phyloP scores from a whole-genome alignment of 148 eudicot species.

The Amaranthus palmeri region DNA sequence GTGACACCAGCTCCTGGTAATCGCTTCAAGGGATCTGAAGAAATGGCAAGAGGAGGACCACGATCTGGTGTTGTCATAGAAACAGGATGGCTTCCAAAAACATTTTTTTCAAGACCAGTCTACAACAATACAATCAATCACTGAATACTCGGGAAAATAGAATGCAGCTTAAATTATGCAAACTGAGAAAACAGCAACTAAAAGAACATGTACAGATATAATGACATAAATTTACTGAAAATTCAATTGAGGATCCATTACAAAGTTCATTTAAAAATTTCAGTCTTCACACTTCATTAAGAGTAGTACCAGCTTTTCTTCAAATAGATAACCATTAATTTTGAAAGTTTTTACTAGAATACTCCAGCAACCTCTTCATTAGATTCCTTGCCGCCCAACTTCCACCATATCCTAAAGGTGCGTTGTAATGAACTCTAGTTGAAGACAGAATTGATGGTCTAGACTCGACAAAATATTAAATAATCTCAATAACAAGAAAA shows the following conservation, averaged over 20 bases:
- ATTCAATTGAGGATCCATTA: background rate
- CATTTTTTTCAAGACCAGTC: slow-evolving; percentile 86
- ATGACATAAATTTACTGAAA: background rate
- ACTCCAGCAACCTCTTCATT: too few species aligned
- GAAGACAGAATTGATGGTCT: too few species aligned
- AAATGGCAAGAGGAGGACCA: slow-evolving; percentile 68
- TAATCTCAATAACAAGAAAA: too few species aligned
- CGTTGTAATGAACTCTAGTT: too few species aligned
- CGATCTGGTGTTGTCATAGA: slow-evolving; percentile 46
- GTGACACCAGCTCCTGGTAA: slow-evolving; percentile 31
- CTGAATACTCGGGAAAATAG: background rate
- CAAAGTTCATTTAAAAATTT: background rate
- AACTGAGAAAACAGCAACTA: background rate
- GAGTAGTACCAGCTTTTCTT: background rate
- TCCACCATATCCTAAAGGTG: too few species aligned
- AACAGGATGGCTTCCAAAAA: slow-evolving; percentile 81
- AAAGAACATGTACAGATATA: background rate
- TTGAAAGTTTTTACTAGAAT: too few species aligned
- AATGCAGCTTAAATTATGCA: too few species aligned
- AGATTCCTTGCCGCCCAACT: too few species aligned
- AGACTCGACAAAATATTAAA: too few species aligned
- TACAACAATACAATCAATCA: slow-evolving; percentile 32
- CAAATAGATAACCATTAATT: too few species aligned
- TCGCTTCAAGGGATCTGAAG: slow-evolving; percentile 59
- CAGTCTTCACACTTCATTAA: background rate